Conservation (phyloP, 176 grass and related monocot genomes). For the Leersia perrieri region DNA sequence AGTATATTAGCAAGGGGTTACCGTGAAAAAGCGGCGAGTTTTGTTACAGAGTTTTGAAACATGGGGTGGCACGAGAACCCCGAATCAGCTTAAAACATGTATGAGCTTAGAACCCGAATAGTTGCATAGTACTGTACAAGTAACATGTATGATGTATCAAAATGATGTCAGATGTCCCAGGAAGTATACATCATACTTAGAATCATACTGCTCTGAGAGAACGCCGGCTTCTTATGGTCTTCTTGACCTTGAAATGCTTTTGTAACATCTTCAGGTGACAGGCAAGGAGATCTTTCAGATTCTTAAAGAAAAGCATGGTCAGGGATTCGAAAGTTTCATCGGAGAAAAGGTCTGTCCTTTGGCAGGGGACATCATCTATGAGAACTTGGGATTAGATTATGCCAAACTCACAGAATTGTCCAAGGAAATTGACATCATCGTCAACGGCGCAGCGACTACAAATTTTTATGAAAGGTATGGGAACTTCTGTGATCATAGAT, state of each 20-base stretch:
- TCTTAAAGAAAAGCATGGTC: conserved; percentile 51
- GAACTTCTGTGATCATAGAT: not conserved
- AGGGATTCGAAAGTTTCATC: conserved; percentile 31
- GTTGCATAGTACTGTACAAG: not conserved
- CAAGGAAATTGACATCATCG: conserved; percentile 44
- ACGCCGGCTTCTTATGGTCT: not conserved
- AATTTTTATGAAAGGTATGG: conserved; percentile 57
- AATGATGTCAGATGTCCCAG: not conserved
- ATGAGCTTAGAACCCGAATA: too few species aligned
- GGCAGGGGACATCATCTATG: conserved; percentile 48
- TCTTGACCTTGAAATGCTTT: not conserved
- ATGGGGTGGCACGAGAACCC: too few species aligned
- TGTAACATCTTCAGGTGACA: conserved; percentile 18
- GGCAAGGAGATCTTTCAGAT: conserved; percentile 36
- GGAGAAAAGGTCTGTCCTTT: conserved; percentile 44
- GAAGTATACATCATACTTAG: not conserved
- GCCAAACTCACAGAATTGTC: conserved; percentile 28
- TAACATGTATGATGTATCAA: not conserved
- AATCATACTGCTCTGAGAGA: not conserved
- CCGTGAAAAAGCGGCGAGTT: too few species aligned
- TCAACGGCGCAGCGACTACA: conserved; percentile 55
- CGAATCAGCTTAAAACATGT: too few species aligned
- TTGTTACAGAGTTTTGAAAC: too few species aligned
- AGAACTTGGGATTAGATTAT: conserved; percentile 49
- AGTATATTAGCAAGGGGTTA: too few species aligned